Percentiles rank a stretch among this genome's conserved stretches.
phyloP scores from a whole-genome alignment of 495 filamentous ascomycete species.

The Aspergillus hancockii region DNA sequence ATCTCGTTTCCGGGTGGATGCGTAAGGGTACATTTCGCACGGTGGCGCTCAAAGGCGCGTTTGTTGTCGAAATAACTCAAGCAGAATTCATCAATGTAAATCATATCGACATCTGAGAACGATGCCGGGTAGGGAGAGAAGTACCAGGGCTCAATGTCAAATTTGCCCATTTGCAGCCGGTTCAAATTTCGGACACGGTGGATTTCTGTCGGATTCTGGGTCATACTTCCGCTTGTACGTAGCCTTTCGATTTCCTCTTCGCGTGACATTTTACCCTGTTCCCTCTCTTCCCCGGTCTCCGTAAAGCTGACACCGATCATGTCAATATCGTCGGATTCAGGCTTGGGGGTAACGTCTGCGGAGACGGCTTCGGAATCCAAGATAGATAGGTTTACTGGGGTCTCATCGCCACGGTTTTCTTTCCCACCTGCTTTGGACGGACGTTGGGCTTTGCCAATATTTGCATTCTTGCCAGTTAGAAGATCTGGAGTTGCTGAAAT shows the following conservation, averaged over 20 bases:
- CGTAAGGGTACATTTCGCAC: conserved; percentile 84
- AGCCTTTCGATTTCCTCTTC: conserved; percentile 96
- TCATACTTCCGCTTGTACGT: conserved; percentile 93
- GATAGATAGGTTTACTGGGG: conserved; percentile 37
- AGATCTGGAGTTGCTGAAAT: conserved; percentile 59
- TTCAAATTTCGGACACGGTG: conserved; percentile 93
- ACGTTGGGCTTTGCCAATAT: conserved; percentile 47
- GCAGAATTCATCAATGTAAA: conserved; percentile 98
- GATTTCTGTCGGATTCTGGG: conserved; percentile 95
- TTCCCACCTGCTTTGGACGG: conserved; percentile 63
- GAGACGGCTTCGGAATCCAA: conserved; percentile 53
- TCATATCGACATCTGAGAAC: conserved; percentile 80
- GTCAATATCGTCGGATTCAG: conserved; percentile 62
- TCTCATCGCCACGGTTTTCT: conserved; percentile 54
- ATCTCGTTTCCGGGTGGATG: conserved; percentile 98
- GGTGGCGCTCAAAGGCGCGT: conserved; percentile 79
- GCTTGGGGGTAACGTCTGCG: conserved; percentile 54
- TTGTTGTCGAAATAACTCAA: conserved; percentile 82
- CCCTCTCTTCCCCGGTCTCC: conserved; percentile 51
- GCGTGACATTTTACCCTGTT: conserved; percentile 62
- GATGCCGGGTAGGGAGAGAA: conserved; percentile 93
- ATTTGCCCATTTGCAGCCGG: conserved; percentile 88
- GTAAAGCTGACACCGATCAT: conserved; percentile 59
- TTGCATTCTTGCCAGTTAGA: conserved; percentile 50
- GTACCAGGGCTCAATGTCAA: conserved; percentile 96